These are phyloP conservation scores for peach (Prunus persica) DNA, from an alignment of 306 rosid species.

Conservation along the genomic window DNA sequence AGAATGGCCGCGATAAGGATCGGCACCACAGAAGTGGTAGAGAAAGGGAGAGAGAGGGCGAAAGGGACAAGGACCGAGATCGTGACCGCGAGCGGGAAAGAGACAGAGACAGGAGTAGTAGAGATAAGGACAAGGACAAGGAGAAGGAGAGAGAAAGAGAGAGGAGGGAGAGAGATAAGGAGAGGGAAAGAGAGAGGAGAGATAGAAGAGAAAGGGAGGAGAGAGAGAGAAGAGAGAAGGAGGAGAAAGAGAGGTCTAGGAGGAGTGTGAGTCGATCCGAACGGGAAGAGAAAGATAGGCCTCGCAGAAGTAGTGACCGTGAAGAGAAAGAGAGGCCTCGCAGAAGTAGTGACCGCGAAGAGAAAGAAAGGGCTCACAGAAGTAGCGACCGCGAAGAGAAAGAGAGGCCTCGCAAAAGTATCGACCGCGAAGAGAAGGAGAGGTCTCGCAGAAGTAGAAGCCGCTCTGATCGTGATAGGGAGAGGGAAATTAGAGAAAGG, in stretches of 20 bases:
- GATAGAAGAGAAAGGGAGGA: conserved; percentile 20
- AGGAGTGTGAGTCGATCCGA: conserved; percentile 5
- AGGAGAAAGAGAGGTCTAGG: conserved; percentile 19
- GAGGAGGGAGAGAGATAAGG: conserved; percentile 27
- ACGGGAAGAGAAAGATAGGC: conserved; percentile 40
- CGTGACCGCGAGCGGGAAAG: conserved; percentile 31
- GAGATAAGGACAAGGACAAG: conserved; percentile 35
- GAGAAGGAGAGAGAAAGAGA: conserved; percentile 25
- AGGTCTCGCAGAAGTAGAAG: conserved; percentile 39
- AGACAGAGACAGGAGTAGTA: conserved; percentile 33
- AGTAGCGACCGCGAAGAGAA: conserved; percentile 34
- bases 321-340: conserved; percentile 39
- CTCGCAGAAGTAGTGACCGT: conserved; percentile 53
- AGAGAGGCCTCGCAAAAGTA: conserved; percentile 35
- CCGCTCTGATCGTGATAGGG: conserved; percentile 42
- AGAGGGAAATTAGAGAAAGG: conserved; percentile 41
- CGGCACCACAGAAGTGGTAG: conserved; percentile 53
- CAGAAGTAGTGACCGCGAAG: conserved; percentile 32
- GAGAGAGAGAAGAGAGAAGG: conserved; percentile 21
- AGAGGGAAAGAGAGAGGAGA: conserved; percentile 23
- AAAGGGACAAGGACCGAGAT: conserved; percentile 44
- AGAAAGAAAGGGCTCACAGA: conserved; percentile 17
- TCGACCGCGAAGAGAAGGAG: conserved; percentile 31
- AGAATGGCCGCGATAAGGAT: conserved; percentile 62
- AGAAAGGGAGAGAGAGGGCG: conserved; percentile 45